Base-by-base conservation (phyloP, 805 yeast genomes). In the Teunomyces cretensis region DNA sequence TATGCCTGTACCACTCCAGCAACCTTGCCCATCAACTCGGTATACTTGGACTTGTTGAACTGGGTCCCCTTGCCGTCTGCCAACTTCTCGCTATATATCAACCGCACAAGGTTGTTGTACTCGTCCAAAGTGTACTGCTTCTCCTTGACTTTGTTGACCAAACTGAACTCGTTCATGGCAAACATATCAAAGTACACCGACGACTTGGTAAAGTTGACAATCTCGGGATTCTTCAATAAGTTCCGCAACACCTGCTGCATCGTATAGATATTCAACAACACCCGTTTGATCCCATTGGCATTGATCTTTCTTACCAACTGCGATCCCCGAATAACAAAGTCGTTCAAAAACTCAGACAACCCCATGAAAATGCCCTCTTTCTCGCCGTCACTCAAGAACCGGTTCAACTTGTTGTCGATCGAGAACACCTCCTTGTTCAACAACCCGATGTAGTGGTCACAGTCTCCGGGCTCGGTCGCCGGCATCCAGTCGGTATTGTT, bases 191-290 rank as follows among this genome's bases (percentile, higher is more conserved):
- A 86, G 65, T 80, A 86, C 12, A 67, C 58, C 3, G 82, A 66
- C 1, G 86, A 74, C 22, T 70, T 63, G 17, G 72, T 58, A 55
- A 84, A 83, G 48, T 80, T 76, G 11, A 83, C 80, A 14, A 68
- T 68, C 31, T 75, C 75, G 0, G 84, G 81, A 47, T 72, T 70
- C 17, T 62, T 57, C 57, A 79, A 74, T 28, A 84, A 72, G 47
- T 78, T 80, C 47, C 86, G 74, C 45, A 86, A 71, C 76, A 82
- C 78, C 58, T 85, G 91, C 63, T 83, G 89, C 35, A 85, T 62
- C 0, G 85, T 81, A 42, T 80, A 70, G 15, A 86, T 79, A 57
- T 85, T 85, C 52, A 80, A 68, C 47, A 79, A 65, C 48, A 86
- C 66, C 51, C 79, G 76, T 52, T 78, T 75, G 44, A 84, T 70